These are phyloP conservation scores for Suillus placidus DNA, from an alignment of 768 basidiomycete genomes.

Conservation along the genomic window DNA sequence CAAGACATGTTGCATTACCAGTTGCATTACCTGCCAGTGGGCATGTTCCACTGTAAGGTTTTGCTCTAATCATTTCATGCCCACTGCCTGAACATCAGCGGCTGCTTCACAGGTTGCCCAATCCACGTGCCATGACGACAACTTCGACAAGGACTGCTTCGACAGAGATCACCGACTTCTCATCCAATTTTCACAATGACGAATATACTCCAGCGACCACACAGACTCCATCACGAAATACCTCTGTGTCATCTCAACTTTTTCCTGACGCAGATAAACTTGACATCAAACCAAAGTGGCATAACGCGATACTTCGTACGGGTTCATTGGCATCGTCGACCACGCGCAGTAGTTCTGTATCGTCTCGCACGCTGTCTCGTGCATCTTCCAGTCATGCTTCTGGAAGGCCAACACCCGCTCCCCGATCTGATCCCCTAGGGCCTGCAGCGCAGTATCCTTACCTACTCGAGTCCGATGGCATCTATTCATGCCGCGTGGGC, in stretches of 20 bases:
- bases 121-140: background rate
- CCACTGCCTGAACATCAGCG: background rate
- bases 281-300: slow-evolving; percentile 4
- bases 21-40: background rate
- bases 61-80: background rate
- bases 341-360: slow-evolving; percentile 11
- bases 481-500: slow-evolving; percentile 66
- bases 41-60: slow-evolving; percentile 7
- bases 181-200: background rate
- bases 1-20: background rate
- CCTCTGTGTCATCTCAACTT: slow-evolving; percentile 2
- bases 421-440: slow-evolving; percentile 46
- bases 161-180: slow-evolving; percentile 2
- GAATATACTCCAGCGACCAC: background rate
- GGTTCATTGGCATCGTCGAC: background rate
- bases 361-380: slow-evolving; percentile 3
- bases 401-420: slow-evolving; percentile 44
- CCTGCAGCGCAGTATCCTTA: slow-evolving; percentile 56
- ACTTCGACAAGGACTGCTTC: slow-evolving; percentile 1
- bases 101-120: background rate
- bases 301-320: background rate
- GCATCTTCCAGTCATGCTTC: slow-evolving; percentile 17
- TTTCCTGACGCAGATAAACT: background rate
- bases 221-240: background rate
- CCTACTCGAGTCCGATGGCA: slow-evolving; percentile 48